Evolutionary conservation across 2,329 filamentous ascomycete species (phyloP), one percentile per base, ranked within the genome.

Genomic region (Coniochaeta sp.): DNA sequence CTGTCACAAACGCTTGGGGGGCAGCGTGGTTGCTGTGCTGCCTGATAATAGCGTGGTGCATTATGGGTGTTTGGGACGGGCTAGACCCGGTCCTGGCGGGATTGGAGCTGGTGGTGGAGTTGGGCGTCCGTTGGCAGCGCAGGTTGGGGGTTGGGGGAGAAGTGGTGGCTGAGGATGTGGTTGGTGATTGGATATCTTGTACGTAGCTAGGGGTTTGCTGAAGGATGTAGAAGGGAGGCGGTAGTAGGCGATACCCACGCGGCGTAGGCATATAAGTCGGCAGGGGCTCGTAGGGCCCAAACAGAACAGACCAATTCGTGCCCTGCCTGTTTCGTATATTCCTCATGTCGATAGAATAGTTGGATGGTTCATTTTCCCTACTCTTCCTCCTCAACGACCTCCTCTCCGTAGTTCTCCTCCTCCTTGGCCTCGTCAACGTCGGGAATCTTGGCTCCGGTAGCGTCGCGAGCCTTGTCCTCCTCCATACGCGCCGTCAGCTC

Each of bases 1-100:
- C 17, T 99, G 95, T 72, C 89, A 96, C 73, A 98, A 97, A 79
- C 81, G 95, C 65, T 83, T 99, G 65, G 93, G 93, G 1, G 89
- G 91, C 1, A 96, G 90, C 72, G 95, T 96, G 19, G 89, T 98
- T 62, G 88, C 93, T 44, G 93, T 97, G 14, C 82, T 95, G 74
- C 91, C 93, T 7, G 90, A 96, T 76, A 91, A 87, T 71, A 82
- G 80, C 28, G 89, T 92, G 17, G 88, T 95, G 63, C 90, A 95
- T 78, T 90, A 93, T 70, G 90, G 89, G 28, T 95, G 90, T 75
- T 79, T 90, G 67, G 85, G 74, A 62, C 76, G 77, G 64, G 77
- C 75, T n/a, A 60, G 72, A 24, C 14, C 47, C 6, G 47, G 43
- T 4, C n/a, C 43, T 22, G 40, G 50, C 43, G 44, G 55, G 14